Evolutionary conservation across 2,329 filamentous ascomycete species (phyloP).

Genomic region (Talaromyces pinophilus): DNA sequence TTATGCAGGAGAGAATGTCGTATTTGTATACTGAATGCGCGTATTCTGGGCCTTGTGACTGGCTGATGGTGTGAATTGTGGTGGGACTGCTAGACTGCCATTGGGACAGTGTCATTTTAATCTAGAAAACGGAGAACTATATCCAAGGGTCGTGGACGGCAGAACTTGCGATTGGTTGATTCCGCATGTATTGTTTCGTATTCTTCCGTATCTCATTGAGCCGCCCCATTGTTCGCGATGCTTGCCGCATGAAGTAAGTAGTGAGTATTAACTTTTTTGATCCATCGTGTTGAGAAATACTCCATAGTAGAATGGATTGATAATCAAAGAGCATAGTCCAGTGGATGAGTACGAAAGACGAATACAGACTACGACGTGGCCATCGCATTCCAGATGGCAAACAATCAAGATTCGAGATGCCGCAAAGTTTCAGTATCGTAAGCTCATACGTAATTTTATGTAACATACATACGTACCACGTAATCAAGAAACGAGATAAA

Average conservation of each 20-base stretch:
- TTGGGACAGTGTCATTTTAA: background rate
- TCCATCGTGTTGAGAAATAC: background rate
- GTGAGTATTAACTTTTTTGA: background rate
- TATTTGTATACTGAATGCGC: background rate
- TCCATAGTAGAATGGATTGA: background rate
- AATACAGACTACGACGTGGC: background rate
- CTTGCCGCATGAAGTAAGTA: background rate
- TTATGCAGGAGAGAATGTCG: constrained; percentile 6
- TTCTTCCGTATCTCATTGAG: background rate
- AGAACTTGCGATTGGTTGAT: constrained; percentile 5
- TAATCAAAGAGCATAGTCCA: background rate
- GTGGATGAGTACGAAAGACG: no score
- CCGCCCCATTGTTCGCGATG: background rate
- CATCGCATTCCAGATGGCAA: background rate
- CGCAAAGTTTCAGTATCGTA: constrained; percentile 5
- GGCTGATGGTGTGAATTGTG: background rate
- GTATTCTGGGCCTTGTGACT: constrained; percentile 1
- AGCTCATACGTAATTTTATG: background rate
- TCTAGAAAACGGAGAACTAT: background rate
- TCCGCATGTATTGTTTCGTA: background rate
- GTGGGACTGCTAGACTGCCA: background rate
- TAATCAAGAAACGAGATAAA: constrained; percentile 5
- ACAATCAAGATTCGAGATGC: background rate
- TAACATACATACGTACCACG: background rate
- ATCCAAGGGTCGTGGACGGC: constrained; percentile 2